Evolutionary conservation across 768 basidiomycete species (phyloP), one percentile per base, ranked within the genome.

Genomic region (Tephrocybe sp.): DNA sequence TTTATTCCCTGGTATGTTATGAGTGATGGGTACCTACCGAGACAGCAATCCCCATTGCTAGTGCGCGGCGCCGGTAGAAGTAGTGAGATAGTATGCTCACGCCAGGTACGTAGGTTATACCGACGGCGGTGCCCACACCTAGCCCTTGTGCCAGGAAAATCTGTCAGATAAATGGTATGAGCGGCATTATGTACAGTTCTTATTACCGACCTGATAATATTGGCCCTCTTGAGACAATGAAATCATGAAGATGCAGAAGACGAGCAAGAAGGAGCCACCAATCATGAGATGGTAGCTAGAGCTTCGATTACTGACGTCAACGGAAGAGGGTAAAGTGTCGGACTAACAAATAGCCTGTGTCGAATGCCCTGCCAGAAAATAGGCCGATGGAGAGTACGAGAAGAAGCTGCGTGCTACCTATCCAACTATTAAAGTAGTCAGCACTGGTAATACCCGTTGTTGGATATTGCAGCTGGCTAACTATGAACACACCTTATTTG

Each of bases 1-100:
- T 35, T 13, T 51, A 44, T 37, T 66, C 50, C n/a, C 0, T 34
- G 32, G 24, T 30, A 22, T 46, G 11, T 12, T 15, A 44, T 25
- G 4, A 42, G 38, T 40, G 55, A 54, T 24, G 59, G 35, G 26
- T 57, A 59, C 53, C 49, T 67, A 64, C 70, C 4, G 78, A 72
- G 1, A 73, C 71, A 16, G 72, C 75, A 39, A 84, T 65, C 18
- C 79, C 74, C 62, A 78, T 77, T 0, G 77, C 80, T 36, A 79
- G 58, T 8, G 74, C 72, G 11, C 76, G 73, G 11, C 72, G 72
- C 13, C 58, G 59, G 27, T 68, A 60, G 62, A 83, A 83, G 52
- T 78, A 72, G 44, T 81, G 80, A 4, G 75, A 69, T 18, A 79
- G 52, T 31, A 81, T 64, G 9, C 73, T 71, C 49, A 79, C 59